Evolutionary conservation across 2,329 filamentous ascomycete genomes (phyloP), one percentile per base, ranked within the genome.

Genomic region (Chrysoporthe deuterocubensis): DNA sequence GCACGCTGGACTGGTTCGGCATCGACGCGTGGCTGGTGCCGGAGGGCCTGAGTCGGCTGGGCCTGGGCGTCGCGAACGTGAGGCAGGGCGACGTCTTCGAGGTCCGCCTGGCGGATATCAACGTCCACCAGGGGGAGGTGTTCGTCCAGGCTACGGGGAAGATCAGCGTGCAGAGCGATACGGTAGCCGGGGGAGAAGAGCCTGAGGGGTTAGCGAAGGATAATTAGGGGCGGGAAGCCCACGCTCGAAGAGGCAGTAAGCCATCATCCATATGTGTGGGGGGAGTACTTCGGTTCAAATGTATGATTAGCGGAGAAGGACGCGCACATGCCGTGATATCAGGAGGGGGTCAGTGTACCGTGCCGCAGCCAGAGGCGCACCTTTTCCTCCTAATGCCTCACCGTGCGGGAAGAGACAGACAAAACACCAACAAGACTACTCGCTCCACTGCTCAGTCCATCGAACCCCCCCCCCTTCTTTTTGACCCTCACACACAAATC

Each of bases 71-170:
- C n/a, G 18, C 48, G 6, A 80, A 86, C 34, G 73, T 85, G 34
- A 75, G 75, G 32, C 70, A 80, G 16, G 85, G 83, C 6, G 86
- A 89, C 73, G 76, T 81, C n/a, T 84, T 87, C 68, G 82, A 85
- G 70, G 87, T 89, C 43, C 82, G 84, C 74, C 77, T 90, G 50
- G 72, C 70, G n/a, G 78, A 87, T 69, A 75, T 90, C 69, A 85
- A 88, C 71, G 82, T 86, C 37, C 81, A 84, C 72, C 73, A 74
- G 18, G 78, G 79, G 48, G 75, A 76, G 54, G 79, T 89, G 54
- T 70, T 76, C 13, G 85, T 88, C 69, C 82, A 80, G 76, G 80
- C 81, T 13, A 66, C 84, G 52, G 74, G 76, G 60, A 71, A 74
- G 44, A 13, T 78, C n/a, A 68, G n/a, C 13, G 21, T 63, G 18